phyloP scores from a whole-genome alignment of 2,329 filamentous ascomycete species.

The Orbilia javanica region DNA sequence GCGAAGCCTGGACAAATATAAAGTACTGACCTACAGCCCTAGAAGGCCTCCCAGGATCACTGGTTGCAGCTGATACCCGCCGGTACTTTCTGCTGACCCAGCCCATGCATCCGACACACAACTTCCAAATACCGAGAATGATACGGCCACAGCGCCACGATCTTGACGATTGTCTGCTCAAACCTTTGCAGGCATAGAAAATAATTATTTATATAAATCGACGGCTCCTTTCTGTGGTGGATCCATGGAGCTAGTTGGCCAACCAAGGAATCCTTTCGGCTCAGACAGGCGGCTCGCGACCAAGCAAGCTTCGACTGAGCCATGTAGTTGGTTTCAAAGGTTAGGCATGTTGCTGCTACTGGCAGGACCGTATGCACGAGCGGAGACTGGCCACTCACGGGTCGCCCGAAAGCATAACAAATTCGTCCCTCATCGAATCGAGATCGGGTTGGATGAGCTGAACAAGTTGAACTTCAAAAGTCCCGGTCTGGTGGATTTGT shows the following conservation, averaged over 20 bases:
- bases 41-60: slow-evolving; percentile 6
- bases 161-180: slow-evolving; percentile 19
- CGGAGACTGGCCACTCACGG: slow-evolving; percentile 5
- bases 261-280: slow-evolving; percentile 13
- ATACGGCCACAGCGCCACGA: slow-evolving; percentile 20
- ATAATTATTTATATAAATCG: slow-evolving; percentile 19
- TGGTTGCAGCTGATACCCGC: slow-evolving; percentile 14
- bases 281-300: background rate
- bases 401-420: slow-evolving; percentile 7
- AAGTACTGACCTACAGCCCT: slow-evolving; percentile 1
- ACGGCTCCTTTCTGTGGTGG: slow-evolving; percentile 1
- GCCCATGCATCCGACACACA: slow-evolving; percentile 4
- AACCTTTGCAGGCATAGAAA: background rate
- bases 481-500: background rate
- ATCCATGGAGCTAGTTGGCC: background rate
- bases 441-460: background rate
- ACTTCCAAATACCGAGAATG: slow-evolving; percentile 27
- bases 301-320: background rate
- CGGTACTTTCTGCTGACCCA: slow-evolving; percentile 18
- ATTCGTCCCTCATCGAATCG: slow-evolving; percentile 2
- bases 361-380: slow-evolving; percentile 5
- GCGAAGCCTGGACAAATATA: background rate
- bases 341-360: slow-evolving; percentile 1
- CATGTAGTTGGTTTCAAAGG: slow-evolving; percentile 1
- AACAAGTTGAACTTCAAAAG: background rate